Evolutionary conservation across 768 basidiomycete species (phyloP).

Genomic region (Suillus clintonianus): DNA sequence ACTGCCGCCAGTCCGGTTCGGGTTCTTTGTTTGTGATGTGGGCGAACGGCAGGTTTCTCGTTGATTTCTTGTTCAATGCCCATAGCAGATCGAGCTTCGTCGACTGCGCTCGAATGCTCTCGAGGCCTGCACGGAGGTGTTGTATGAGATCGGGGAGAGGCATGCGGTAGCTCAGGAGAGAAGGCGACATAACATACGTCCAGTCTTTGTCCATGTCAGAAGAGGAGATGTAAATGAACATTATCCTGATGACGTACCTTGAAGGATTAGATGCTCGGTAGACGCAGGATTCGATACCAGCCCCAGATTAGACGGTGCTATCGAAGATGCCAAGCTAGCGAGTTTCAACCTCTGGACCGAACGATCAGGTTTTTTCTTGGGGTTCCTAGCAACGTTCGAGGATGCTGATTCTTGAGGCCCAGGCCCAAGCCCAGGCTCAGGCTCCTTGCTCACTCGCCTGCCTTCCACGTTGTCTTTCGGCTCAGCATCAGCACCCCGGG

Average conservation of each 20-base stretch:
- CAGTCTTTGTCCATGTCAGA: constrained; percentile 19
- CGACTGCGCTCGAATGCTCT: constrained; percentile 10
- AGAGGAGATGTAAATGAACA: neutral
- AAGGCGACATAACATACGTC: constrained; percentile 29
- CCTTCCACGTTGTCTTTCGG: neutral
- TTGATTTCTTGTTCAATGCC: neutral
- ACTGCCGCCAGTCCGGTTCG: neutral
- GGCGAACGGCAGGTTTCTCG: neutral
- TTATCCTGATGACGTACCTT: constrained; percentile 16
- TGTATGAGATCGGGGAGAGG: constrained; percentile 24
- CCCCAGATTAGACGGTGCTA: neutral
- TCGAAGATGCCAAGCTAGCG: neutral
- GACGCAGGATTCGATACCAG: neutral
- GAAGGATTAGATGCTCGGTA: constrained; percentile 8
- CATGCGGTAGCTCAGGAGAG: constrained; percentile 22
- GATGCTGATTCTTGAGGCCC: neutral
- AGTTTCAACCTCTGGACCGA: neutral
- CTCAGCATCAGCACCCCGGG: constrained; percentile 1
- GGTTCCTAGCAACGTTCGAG: neutral
- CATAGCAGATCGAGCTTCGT: neutral
- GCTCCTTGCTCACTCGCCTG: neutral
- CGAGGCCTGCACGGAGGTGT: constrained; percentile 22
- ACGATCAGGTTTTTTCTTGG: neutral
- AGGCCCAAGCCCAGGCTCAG: too few species aligned
- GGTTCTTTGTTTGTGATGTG: neutral